Evolutionary conservation across 2,329 filamentous ascomycete species (phyloP).

Genomic region (Nemania bipapillata): DNA sequence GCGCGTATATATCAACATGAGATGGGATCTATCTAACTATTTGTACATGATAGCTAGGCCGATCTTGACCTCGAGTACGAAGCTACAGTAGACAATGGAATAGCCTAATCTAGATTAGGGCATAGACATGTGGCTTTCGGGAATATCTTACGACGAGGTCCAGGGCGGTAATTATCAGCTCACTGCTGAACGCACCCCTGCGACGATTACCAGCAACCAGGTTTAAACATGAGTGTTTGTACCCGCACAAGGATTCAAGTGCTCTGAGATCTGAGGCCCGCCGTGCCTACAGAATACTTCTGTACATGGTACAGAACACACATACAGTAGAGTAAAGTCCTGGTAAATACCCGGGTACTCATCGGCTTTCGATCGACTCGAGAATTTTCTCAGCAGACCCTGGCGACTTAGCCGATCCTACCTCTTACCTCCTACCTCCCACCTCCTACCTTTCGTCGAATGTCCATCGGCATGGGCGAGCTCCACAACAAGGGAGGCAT

Average conservation of each 20-base stretch:
- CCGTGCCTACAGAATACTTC: too few relatives aligned
- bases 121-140: background rate
- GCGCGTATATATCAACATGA: background rate
- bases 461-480: background rate
- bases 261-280: slow-evolving; percentile 8
- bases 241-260: slow-evolving; percentile 3
- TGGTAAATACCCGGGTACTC: slow-evolving; percentile 18
- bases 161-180: slow-evolving; percentile 17
- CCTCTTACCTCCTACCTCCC: slow-evolving; percentile 2
- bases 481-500: slow-evolving; percentile 18
- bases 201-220: slow-evolving; percentile 23
- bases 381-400: background rate
- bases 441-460: slow-evolving; percentile 7
- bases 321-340: background rate
- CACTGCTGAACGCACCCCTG: slow-evolving; percentile 17
- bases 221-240: slow-evolving; percentile 1
- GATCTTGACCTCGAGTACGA: background rate
- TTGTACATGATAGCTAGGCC: background rate
- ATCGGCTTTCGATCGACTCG: slow-evolving; percentile 17
- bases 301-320: too few relatives aligned
- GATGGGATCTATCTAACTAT: background rate
- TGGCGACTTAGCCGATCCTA: background rate
- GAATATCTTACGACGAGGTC: background rate
- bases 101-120: too few relatives aligned
- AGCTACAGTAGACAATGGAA: background rate